Percentiles rank a stretch among this genome's conserved stretches.
These are phyloP conservation scores for Neonectria sp. DNA, from an alignment of 2,329 filamentous ascomycete genomes.

Conservation along the genomic window DNA sequence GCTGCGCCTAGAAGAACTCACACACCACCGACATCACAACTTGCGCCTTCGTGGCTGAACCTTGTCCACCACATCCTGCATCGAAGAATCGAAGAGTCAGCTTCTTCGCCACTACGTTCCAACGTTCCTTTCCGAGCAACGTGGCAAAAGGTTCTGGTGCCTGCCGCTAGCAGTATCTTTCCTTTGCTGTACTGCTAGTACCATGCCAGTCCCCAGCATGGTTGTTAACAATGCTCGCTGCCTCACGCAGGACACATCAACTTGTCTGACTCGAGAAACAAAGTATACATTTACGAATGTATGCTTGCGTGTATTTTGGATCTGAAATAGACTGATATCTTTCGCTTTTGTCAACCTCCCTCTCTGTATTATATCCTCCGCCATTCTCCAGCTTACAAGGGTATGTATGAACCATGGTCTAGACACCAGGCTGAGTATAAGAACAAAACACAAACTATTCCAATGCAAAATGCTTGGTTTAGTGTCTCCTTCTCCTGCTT, in stretches of 20 bases:
- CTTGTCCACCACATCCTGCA: not conserved
- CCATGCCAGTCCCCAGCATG: not conserved
- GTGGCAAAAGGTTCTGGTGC: constrained; percentile 21
- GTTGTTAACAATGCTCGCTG: no score
- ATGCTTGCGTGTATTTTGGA: not conserved
- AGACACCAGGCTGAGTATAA: not conserved
- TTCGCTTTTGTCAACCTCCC: not conserved
- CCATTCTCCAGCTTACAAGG: constrained; percentile 1
- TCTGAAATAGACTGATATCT: not conserved
- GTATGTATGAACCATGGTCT: not conserved
- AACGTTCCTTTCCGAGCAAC: constrained; percentile 9
- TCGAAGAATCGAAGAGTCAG: not conserved
- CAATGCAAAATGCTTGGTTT: not conserved
- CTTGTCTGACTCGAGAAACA: not conserved
- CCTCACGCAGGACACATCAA: not conserved
- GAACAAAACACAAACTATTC: not conserved
- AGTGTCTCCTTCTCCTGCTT: not conserved
- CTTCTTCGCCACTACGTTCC: not conserved
- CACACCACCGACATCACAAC: not conserved
- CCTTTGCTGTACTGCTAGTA: no score
- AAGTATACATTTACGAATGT: not conserved
- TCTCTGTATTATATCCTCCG: constrained; percentile 8
- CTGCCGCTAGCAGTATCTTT: constrained; percentile 6
- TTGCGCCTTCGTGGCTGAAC: constrained; percentile 3
- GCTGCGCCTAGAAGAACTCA: not conserved